Evolutionary conservation across 2,329 filamentous ascomycete species (phyloP), one percentile per base, ranked within the genome.

Genomic region (Cryphonectria nitschkei): DNA sequence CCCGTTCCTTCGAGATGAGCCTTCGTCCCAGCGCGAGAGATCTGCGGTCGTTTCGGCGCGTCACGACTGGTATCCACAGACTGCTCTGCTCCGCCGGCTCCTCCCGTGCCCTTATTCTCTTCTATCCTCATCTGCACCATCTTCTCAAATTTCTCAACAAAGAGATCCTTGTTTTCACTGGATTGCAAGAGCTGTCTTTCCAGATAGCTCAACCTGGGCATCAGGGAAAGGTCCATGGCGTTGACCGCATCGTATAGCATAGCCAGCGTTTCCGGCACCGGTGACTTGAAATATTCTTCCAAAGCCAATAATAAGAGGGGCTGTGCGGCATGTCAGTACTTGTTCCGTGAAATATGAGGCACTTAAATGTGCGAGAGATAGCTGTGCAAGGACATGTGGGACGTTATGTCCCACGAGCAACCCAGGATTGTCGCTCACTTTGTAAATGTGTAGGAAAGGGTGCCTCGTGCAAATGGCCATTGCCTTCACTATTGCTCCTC

Each of bases 401-500:
- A 92, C 41, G 11, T 39, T 6, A 7, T 22, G n/a, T 9, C 22
- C 13, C 41, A 37, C 41, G 0, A 26, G 13, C 56, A n/a, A n/a
- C 7, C 7, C 26, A 61, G 13, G 16, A 26, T 16, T 16, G 29
- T 14, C 22, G 41, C 66, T 63, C 32, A 62, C 93, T 88, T 99
- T 99, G 84, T 99, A 99, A 74, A 99, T 99, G 82, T 99, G 96
- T 75, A 99, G 84, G 81, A 99, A 99, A 3, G 96, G 95, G 84
- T 99, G 96, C 60, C 96, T 87, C 9, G 96, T 99, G 84, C 96
- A 99, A 75, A 99, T 98, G 41, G 96, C 96, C 96, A 99, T 99
- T 58, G 96, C 94, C 80, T 98, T 98, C 71, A 98, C 95, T 65
- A 98, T 88, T 29, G 96, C 96, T 71, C 96, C 96, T 87, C 96